A percentile compares a stretch with the other conserved stretches of the same genome.
phyloP scores from a whole-genome alignment of 2,329 filamentous ascomycete genomes.

The Arthroderma sp. region DNA sequence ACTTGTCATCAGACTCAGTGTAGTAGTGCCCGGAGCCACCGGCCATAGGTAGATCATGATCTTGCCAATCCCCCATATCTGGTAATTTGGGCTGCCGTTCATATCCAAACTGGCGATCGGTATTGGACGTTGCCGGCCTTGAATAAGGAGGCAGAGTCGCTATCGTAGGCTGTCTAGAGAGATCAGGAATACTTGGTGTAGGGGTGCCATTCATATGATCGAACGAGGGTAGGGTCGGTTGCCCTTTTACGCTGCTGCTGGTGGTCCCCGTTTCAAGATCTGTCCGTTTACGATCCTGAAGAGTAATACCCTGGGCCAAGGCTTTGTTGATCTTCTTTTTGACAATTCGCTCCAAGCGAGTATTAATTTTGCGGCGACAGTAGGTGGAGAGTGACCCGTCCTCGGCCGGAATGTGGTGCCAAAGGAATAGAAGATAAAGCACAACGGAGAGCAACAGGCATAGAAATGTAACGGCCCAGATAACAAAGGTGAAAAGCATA shows the following conservation, averaged over 20 bases:
- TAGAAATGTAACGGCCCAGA: constrained; percentile 75
- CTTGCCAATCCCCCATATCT: constrained; percentile 3
- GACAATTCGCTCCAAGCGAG: constrained; percentile 70
- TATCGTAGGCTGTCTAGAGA: constrained; percentile 48
- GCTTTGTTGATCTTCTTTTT: constrained; percentile 78
- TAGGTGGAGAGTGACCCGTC: constrained; percentile 74
- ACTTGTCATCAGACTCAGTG: constrained; percentile 36
- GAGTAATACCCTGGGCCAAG: constrained; percentile 57
- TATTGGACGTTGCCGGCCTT: constrained; percentile 37
- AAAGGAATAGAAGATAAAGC: constrained; percentile 79
- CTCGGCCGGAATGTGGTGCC: constrained; percentile 72
- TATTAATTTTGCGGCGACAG: constrained; percentile 85
- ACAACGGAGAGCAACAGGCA: constrained; percentile 58
- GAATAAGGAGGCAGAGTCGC: constrained; percentile 52
- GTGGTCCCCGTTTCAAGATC: constrained; percentile 19
- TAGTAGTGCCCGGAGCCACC: constrained; percentile 20
- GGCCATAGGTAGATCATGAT: neutral
- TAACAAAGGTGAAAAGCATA: constrained; percentile 82
- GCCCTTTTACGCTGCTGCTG: constrained; percentile 18
- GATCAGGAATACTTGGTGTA: constrained; percentile 52
- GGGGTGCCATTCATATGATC: constrained; percentile 34
- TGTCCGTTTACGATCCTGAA: constrained; percentile 40
- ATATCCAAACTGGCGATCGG: constrained; percentile 5
- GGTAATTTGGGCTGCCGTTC: constrained; percentile 12
- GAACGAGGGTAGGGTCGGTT: constrained; percentile 49